These are phyloP conservation scores for Cyanidium caldarium DNA, from an alignment of 23 red algal species.

Conservation along the genomic window DNA sequence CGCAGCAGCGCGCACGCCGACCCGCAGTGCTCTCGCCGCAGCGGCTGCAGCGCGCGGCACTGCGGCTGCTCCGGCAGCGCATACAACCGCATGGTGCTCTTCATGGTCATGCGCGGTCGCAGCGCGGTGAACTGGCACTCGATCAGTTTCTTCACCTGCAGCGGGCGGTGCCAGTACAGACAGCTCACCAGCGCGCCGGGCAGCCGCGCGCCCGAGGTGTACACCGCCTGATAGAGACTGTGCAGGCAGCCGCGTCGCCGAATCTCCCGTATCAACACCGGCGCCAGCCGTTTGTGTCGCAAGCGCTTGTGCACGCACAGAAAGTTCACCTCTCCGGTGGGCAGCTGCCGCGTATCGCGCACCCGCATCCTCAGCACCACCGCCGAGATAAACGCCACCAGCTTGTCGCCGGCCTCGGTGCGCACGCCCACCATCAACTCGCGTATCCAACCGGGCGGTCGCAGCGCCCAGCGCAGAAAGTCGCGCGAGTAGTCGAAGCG, in stretches of 20 bases:
- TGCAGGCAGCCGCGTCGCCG: slow-evolving; percentile 56
- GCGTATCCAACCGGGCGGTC: slow-evolving; percentile 65
- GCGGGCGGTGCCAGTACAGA: slow-evolving; percentile 81
- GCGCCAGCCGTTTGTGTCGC: slow-evolving; percentile 64
- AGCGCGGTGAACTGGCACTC: slow-evolving; percentile 73
- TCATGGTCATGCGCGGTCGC: slow-evolving; percentile 72
- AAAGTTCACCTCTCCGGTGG: slow-evolving; percentile 85
- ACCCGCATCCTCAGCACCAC: slow-evolving; percentile 11
- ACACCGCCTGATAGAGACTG: slow-evolving; percentile 70
- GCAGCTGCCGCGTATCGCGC: slow-evolving; percentile 1
- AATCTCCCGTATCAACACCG: slow-evolving; percentile 95
- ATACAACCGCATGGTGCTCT: slow-evolving; percentile 42
- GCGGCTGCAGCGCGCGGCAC: slow-evolving; percentile 25
- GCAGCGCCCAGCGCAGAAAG: slow-evolving; percentile 90
- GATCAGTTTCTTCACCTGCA: slow-evolving; percentile 85
- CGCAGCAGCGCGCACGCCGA: slow-evolving; percentile 33
- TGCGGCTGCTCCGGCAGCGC: slow-evolving; percentile 27
- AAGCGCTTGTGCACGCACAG: slow-evolving; percentile 98
- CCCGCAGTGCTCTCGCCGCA: slow-evolving; percentile 23
- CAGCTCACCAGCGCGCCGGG: slow-evolving; percentile 48
- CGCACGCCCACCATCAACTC: slow-evolving; percentile 87
- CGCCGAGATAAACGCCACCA: slow-evolving; percentile 89
- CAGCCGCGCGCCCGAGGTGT: slow-evolving; percentile 71
- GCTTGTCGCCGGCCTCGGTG: slow-evolving; percentile 34
- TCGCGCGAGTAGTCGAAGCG: slow-evolving; percentile 87